A percentile compares a stretch with the other conserved stretches of the same genome.
Evolutionary conservation across 148 eudicot species (phyloP).

Genomic region (Linanthus parryae): DNA sequence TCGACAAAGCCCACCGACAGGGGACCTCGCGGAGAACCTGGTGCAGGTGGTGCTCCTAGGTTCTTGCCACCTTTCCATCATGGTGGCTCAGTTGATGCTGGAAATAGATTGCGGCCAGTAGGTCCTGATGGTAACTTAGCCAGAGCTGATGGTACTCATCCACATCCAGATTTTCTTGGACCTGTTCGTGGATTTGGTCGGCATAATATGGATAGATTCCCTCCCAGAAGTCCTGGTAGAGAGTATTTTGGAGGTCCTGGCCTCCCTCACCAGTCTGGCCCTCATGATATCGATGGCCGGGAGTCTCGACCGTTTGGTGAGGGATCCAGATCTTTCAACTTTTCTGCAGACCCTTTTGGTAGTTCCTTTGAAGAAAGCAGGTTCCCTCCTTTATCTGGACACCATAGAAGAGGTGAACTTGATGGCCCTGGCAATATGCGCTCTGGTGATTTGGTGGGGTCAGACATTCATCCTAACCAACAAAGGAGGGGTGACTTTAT

Average conservation of each 20-base stretch:
- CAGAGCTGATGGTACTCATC: slow-evolving; percentile 25
- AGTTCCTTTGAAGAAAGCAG: slow-evolving; percentile 40
- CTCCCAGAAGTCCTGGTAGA: slow-evolving; percentile 67
- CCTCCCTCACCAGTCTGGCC: slow-evolving; percentile 22
- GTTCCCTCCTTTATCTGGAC: slow-evolving; percentile 42
- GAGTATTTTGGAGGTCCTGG: slow-evolving; percentile 44
- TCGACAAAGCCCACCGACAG: slow-evolving; percentile 32
- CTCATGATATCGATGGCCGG: slow-evolving; percentile 37
- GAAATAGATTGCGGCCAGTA: slow-evolving; percentile 21
- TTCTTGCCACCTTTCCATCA: slow-evolving; percentile 40
- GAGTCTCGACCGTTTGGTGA: slow-evolving; percentile 40
- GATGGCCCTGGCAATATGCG: slow-evolving; percentile 37
- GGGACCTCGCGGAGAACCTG: slow-evolving; percentile 22
- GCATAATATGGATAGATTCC: slow-evolving; percentile 40
- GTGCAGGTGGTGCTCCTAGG: slow-evolving; percentile 33
- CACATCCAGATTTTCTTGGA: slow-evolving; percentile 40
- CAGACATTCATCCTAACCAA: slow-evolving; percentile 38
- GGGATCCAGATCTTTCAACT: slow-evolving; percentile 34
- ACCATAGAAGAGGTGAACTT: slow-evolving; percentile 47
- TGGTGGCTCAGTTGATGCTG: slow-evolving; percentile 27
- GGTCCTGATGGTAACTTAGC: slow-evolving; percentile 38
- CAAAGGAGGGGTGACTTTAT: slow-evolving; percentile 41
- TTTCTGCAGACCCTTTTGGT: slow-evolving; percentile 40
- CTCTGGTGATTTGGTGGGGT: slow-evolving; percentile 28
- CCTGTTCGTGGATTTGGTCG: slow-evolving; percentile 47